These are phyloP conservation scores for Vigna unguiculata DNA, from an alignment of 306 rosid genomes.

Conservation along the genomic window DNA sequence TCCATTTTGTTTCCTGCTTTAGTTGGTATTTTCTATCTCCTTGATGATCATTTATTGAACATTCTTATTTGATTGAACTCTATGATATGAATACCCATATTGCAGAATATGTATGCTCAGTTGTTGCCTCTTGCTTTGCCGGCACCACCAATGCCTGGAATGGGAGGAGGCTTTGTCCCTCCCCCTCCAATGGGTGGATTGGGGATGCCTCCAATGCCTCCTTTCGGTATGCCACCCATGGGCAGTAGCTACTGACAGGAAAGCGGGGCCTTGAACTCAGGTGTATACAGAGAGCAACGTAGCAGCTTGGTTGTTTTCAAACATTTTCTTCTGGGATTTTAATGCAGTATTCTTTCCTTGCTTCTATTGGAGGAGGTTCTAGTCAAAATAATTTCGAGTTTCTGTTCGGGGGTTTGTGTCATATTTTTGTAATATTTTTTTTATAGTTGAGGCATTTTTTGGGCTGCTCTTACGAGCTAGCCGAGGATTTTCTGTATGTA, in stretches of 20 bases:
- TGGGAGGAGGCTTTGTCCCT: slow-evolving; percentile 81
- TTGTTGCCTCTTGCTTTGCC: slow-evolving; percentile 97
- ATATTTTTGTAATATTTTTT: slow-evolving; percentile 78
- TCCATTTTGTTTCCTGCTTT: slow-evolving; percentile 14
- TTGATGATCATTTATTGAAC: neutral
- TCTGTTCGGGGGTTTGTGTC: slow-evolving; percentile 52
- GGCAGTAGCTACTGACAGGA: slow-evolving; percentile 77
- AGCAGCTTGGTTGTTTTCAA: slow-evolving; percentile 42
- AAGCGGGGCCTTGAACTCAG: slow-evolving; percentile 25
- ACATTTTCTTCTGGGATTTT: slow-evolving; percentile 50
- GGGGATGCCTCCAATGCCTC: slow-evolving; percentile 99
- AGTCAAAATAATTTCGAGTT: slow-evolving; percentile 58
- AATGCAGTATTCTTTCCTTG: slow-evolving; percentile 56
- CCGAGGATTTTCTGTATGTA: slow-evolving; percentile 63
- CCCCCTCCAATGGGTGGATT: slow-evolving; percentile 93
- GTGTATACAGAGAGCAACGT: slow-evolving; percentile 45
- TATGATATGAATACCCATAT: slow-evolving; percentile 26
- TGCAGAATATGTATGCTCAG: slow-evolving; percentile 99
- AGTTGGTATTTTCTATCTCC: slow-evolving; percentile 23
- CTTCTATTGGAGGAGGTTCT: slow-evolving; percentile 61
- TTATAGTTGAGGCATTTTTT: slow-evolving; percentile 75
- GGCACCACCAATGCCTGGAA: slow-evolving; percentile 97
- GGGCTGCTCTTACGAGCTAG: slow-evolving; percentile 64
- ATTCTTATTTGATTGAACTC: slow-evolving; percentile 15
- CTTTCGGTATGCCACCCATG: slow-evolving; percentile 98